phyloP scores from a whole-genome alignment of 202 grass and related monocot genomes.

The Hordeum pubiflorum region DNA sequence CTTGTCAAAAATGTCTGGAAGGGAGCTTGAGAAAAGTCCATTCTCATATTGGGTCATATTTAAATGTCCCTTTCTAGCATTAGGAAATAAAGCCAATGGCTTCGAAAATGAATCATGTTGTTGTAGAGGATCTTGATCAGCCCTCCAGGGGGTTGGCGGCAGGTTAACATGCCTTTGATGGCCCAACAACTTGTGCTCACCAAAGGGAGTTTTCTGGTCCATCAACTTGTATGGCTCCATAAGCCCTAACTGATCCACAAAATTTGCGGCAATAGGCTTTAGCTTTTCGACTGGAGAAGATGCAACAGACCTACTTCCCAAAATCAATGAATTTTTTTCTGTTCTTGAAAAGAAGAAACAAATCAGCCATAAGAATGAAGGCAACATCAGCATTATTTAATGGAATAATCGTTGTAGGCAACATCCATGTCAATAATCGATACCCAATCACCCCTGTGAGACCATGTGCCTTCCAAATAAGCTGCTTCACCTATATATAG shows the following conservation, averaged over 20 bases:
- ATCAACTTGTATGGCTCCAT: conserved; percentile 25
- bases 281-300: conserved; percentile 42
- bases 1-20: conserved; percentile 72
- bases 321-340: conserved; percentile 31
- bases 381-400: conserved; percentile 17
- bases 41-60: conserved; percentile 45
- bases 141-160: conserved; percentile 27
- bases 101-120: conserved; percentile 32
- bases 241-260: conserved; percentile 35
- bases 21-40: conserved; percentile 65
- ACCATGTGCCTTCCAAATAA: conserved; percentile 20
- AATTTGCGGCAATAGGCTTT: conserved; percentile 25
- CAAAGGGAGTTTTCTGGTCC: conserved; percentile 37
- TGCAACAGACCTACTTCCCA: conserved; percentile 35
- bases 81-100: conserved; percentile 32
- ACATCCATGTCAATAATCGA: conserved; percentile 1
- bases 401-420: conserved; percentile 5
- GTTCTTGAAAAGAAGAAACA: conserved; percentile 4
- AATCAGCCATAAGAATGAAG: conserved; percentile 8
- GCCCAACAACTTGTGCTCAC: conserved; percentile 23
- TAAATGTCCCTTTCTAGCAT: conserved; percentile 37
- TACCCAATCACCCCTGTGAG: neutral
- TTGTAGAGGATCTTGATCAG: conserved; percentile 34
- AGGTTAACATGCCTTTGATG: conserved; percentile 35
- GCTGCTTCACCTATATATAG: conserved; percentile 11